These are phyloP conservation scores for Neocallimastix lanati DNA, from an alignment of 192 early-diverging fungal species.

Conservation along the genomic window DNA sequence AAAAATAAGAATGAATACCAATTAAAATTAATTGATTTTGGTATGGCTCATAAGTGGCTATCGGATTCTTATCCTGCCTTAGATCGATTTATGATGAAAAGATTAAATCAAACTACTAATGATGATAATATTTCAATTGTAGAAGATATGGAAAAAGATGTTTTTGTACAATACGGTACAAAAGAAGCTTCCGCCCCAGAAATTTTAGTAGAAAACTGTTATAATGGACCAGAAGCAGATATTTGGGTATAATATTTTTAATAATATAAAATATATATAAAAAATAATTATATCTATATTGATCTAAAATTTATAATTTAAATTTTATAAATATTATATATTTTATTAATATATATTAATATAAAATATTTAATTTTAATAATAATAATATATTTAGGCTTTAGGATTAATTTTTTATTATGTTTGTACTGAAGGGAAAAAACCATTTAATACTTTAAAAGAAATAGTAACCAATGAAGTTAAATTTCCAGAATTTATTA, in stretches of 20 bases:
- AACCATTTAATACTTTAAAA: not conserved
- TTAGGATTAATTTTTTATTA: not conserved
- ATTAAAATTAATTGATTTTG: not conserved
- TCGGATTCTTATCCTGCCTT: not conserved
- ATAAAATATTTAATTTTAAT: too few species aligned
- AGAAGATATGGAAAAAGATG: not conserved
- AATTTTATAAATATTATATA: too few species aligned
- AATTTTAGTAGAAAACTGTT: not conserved
- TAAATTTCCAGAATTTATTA: not conserved
- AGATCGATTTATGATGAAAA: not conserved
- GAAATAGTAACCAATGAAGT: not conserved
- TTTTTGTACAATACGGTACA: not conserved
- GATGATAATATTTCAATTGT: not conserved
- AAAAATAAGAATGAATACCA: not conserved
- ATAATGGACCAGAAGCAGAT: not conserved
- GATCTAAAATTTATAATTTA: too few species aligned
- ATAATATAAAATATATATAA: too few species aligned
- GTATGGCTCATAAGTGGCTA: conserved; percentile 1
- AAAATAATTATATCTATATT: too few species aligned
- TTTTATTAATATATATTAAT: too few species aligned
- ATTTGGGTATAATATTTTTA: not conserved
- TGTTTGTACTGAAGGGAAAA: not conserved
- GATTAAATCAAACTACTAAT: not conserved
- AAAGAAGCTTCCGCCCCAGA: not conserved
- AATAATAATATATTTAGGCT: not conserved